Percentiles rank a stretch among this genome's conserved stretches.
Conservation (phyloP, 176 grass and related monocot genomes). For the Hordeum marinum region DNA sequence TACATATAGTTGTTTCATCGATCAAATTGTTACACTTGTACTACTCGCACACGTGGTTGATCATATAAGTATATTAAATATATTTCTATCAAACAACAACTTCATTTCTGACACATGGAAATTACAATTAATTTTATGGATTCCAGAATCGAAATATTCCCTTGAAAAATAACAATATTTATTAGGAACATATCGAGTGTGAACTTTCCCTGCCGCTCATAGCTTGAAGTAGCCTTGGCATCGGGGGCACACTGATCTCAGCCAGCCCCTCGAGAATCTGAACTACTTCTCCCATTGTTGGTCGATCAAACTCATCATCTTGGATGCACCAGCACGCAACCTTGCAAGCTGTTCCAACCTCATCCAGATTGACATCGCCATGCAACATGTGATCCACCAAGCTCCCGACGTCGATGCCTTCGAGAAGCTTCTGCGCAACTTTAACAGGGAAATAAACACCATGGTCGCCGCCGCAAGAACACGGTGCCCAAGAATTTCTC, state of each 20-base stretch:
- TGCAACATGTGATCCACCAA: slow-evolving; percentile 14
- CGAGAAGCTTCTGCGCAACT: background rate
- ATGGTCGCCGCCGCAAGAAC: background rate
- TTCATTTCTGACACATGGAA: background rate
- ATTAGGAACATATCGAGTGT: background rate
- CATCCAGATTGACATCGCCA: slow-evolving; percentile 5
- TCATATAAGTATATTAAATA: background rate
- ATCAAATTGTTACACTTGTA: background rate
- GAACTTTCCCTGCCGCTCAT: background rate
- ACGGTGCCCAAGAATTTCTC: background rate
- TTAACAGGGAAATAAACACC: slow-evolving; percentile 27
- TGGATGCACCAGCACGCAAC: slow-evolving; percentile 41
- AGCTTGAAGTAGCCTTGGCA: slow-evolving; percentile 26
- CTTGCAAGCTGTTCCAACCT: slow-evolving; percentile 15
- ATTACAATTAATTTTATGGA: background rate
- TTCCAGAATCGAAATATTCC: background rate
- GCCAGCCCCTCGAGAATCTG: slow-evolving; percentile 19
- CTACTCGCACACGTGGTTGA: background rate
- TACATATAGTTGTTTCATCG: background rate
- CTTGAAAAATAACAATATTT: background rate
- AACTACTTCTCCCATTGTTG: slow-evolving; percentile 23
- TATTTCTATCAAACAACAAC: background rate
- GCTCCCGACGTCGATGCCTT: background rate
- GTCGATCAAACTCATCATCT: slow-evolving; percentile 9
- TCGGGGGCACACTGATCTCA: slow-evolving; percentile 6